phyloP scores from a whole-genome alignment of 2,329 filamentous ascomycete genomes.

The Fusarium piperis region DNA sequence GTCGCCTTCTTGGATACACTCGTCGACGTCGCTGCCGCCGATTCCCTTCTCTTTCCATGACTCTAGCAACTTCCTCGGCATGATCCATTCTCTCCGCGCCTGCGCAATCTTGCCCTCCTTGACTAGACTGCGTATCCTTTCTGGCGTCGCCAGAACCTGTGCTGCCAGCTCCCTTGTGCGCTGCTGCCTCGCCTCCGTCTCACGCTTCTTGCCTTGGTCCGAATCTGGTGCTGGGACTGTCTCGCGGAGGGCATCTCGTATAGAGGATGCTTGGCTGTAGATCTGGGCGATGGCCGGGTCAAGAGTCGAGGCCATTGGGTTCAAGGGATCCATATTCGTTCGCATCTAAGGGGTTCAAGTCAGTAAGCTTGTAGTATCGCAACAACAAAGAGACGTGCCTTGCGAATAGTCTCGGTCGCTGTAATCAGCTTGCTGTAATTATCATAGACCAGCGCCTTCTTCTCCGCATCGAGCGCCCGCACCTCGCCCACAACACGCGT shows the following conservation, averaged over 20 bases:
- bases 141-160: conserved; percentile 71
- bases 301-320: conserved; percentile 77
- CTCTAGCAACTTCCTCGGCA: conserved; percentile 61
- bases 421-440: conserved; percentile 97
- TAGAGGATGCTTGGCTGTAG: conserved; percentile 68
- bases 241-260: conserved; percentile 61
- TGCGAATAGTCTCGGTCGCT: conserved; percentile 95
- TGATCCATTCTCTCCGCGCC: conserved; percentile 66
- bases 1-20: conserved; percentile 65
- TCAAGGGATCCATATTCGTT: conserved; percentile 81
- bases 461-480: conserved; percentile 89
- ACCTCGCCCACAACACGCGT: conserved; percentile 82
- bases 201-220: conserved; percentile 47
- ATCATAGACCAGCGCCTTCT: conserved; percentile 97
- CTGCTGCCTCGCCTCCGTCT: conserved; percentile 47
- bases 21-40: conserved; percentile 64
- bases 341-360: conserved; percentile 67
- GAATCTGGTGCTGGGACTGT: conserved; percentile 59
- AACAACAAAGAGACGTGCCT: conserved; percentile 54
- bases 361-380: neutral
- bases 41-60: conserved; percentile 65
- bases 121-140: conserved; percentile 66
- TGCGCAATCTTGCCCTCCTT: conserved; percentile 68
- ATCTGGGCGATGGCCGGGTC: conserved; percentile 80
- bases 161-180: conserved; percentile 66